These are phyloP conservation scores for Xerocomus nothofagi DNA, from an alignment of 1,284 basidiomycete genomes.

Conservation along the genomic window DNA sequence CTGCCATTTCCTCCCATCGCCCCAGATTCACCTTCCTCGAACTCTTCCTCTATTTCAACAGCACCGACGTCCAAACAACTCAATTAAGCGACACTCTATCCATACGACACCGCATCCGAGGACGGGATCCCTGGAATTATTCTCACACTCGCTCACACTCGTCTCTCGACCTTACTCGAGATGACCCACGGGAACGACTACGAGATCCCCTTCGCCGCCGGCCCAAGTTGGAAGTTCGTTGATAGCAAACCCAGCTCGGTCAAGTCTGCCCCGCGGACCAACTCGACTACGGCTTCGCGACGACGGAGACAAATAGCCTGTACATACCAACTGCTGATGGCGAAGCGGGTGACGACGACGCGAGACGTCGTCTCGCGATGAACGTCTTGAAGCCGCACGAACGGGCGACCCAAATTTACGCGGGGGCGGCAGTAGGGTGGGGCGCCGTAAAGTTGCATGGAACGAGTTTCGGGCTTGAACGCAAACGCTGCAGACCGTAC, in stretches of 20 bases:
- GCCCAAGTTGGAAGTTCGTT: slow-evolving; percentile 10
- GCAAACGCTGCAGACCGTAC: not conserved
- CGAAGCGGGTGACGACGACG: slow-evolving; percentile 6
- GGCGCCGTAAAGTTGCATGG: too few relatives aligned
- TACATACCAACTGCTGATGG: slow-evolving; percentile 15
- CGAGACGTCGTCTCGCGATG: slow-evolving; percentile 10
- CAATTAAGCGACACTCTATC: slow-evolving; percentile 4
- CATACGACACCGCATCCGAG: slow-evolving; percentile 7
- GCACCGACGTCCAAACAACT: not conserved
- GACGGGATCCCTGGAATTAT: slow-evolving; percentile 2
- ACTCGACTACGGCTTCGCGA: slow-evolving; percentile 12
- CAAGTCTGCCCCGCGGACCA: slow-evolving; percentile 17
- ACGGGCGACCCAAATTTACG: slow-evolving; percentile 13
- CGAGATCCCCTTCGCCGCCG: slow-evolving; percentile 10
- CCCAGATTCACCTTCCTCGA: slow-evolving; percentile 7
- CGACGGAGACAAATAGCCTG: slow-evolving; percentile 11
- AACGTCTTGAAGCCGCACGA: slow-evolving; percentile 9
- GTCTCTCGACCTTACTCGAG: slow-evolving; percentile 6
- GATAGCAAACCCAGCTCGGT: slow-evolving; percentile 6
- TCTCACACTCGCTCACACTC: slow-evolving; percentile 3
- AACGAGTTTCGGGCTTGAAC: slow-evolving; percentile 12
- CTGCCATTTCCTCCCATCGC: slow-evolving; percentile 17
- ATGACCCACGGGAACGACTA: slow-evolving; percentile 13
- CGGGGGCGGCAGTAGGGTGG: slow-evolving; percentile 10
- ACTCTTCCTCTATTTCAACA: slow-evolving; percentile 5